Evolutionary conservation across 108 stramenopile species (phyloP), one percentile per base, ranked within the genome.

Genomic region (Skeletonema menzelii): DNA sequence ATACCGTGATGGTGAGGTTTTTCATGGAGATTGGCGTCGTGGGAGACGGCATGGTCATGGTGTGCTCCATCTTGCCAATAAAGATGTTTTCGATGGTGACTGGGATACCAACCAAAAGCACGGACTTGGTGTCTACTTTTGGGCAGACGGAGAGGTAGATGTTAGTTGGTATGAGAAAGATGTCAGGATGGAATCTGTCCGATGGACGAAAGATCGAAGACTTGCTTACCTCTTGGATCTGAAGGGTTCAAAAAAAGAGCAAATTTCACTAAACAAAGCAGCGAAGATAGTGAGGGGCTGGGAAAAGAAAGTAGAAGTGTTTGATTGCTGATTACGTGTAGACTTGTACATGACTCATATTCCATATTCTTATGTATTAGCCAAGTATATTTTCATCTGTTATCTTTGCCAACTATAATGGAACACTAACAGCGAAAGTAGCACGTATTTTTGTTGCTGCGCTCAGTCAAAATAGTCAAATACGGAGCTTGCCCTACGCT

Each of bases 111-210:
- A 81, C 65, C 64, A 70, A 35, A 81, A 81, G 59, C 56, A 74
- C 60, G 80, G 80, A 19, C 35, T 81, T 44, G 80, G 80, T 0
- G 30, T 63, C 5, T 81, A 81, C 28, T 75, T 55, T 47, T 81
- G 80, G 80, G 34, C 42, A 20, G 80, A 81, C 32, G 80, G 80
- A 4, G 80, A 81, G n/a, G 80, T 69, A 44, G 80, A 81, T 56
- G 35, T 81, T n/a, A 70, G 69, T 8, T 68, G 67, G 73, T 81
- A 81, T 32, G 46, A 74, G 31, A 32, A 81, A 31, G 69, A 81
- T 70, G 34, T 27, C 44, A 69, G 80, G 46, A 5, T 69, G 30
- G 69, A 74, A 61, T 81, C 80, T 27, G 40, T 81, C 14, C 61
- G 80, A 15, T 81, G 80, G 80, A 73, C 69, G 1, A 81, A 74